A percentile compares a stretch with the other conserved stretches of the same genome.
phyloP scores from a whole-genome alignment of 2,329 filamentous ascomycete genomes.

The Trichoderma lentiforme region DNA sequence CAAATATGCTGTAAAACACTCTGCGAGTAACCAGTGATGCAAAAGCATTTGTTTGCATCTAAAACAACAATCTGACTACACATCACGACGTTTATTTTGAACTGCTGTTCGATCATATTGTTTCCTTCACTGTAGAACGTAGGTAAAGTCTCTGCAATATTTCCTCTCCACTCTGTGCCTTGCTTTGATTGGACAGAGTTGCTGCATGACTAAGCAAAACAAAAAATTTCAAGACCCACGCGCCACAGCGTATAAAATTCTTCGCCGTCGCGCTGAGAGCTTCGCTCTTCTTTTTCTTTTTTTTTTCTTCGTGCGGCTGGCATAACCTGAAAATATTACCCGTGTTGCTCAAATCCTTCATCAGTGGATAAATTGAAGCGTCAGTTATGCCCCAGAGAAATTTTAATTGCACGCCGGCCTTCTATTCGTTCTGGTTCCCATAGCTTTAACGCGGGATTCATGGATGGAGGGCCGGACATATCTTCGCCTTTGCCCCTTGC shows the following conservation, averaged over 20 bases:
- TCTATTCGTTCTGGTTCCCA: constrained; percentile 42
- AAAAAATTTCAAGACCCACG: constrained; percentile 1
- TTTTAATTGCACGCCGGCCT: constrained; percentile 71
- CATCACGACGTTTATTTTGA: not conserved
- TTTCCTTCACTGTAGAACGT: not conserved
- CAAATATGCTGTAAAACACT: too few species aligned
- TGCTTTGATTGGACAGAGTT: not conserved
- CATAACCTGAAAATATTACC: constrained; percentile 65
- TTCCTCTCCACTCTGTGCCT: not conserved
- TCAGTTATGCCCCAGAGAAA: constrained; percentile 77
- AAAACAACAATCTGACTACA: not conserved
- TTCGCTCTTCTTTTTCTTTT: constrained; percentile 37
- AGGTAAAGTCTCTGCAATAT: not conserved
- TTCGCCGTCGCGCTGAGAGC: constrained; percentile 21
- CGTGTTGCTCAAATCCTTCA: constrained; percentile 73
- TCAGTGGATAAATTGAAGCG: constrained; percentile 59
- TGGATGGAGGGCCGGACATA: constrained; percentile 45
- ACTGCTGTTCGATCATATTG: not conserved
- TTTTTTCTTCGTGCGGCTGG: constrained; percentile 76
- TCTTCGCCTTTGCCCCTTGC: not conserved
- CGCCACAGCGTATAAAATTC: constrained; percentile 31
- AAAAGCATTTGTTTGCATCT: not conserved
- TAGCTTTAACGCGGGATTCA: constrained; percentile 29
- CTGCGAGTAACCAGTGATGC: too few species aligned
- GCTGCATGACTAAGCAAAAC: constrained; percentile 24